Evolutionary conservation across 495 filamentous ascomycete species (phyloP).

Genomic region (Annulohypoxylon nitens): DNA sequence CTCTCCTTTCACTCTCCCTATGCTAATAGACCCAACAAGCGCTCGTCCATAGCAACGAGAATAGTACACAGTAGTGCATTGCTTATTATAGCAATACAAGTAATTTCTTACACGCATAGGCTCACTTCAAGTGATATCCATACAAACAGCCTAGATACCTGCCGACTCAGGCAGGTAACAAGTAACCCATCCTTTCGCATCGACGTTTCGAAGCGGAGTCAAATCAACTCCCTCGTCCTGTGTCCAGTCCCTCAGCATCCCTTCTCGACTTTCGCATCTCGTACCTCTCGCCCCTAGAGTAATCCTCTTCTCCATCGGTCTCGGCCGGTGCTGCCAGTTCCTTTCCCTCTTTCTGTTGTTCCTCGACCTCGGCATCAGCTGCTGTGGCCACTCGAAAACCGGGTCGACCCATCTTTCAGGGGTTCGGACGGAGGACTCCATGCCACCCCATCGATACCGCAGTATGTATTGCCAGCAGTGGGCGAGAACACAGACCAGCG

Average conservation of each 20-base stretch:
- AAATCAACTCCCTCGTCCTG: conserved; percentile 3
- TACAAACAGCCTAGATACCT: background rate
- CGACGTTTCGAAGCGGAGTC: background rate
- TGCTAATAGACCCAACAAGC: background rate
- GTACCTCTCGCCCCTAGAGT: background rate
- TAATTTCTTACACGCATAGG: background rate
- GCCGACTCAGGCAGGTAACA: background rate
- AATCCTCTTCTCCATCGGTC: background rate
- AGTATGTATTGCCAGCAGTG: conserved; percentile 46
- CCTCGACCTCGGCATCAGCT: conserved; percentile 29
- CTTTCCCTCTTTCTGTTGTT: conserved; percentile 17
- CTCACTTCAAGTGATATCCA: background rate
- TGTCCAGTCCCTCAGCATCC: conserved; percentile 16
- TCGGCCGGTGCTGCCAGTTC: conserved; percentile 4
- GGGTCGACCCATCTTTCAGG: conserved; percentile 34
- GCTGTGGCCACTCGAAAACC: conserved; percentile 39
- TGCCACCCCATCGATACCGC: conserved; percentile 1
- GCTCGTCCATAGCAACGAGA: background rate
- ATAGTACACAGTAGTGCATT: background rate
- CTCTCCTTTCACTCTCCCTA: background rate
- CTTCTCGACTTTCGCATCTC: conserved; percentile 8
- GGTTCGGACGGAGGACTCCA: background rate
- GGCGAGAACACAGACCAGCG: conserved; percentile 43
- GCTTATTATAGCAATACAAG: background rate
- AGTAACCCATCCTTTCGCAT: background rate